Evolutionary conservation across 2,329 filamentous ascomycete genomes (phyloP).

Genomic region (Colletotrichum orbiculare): DNA sequence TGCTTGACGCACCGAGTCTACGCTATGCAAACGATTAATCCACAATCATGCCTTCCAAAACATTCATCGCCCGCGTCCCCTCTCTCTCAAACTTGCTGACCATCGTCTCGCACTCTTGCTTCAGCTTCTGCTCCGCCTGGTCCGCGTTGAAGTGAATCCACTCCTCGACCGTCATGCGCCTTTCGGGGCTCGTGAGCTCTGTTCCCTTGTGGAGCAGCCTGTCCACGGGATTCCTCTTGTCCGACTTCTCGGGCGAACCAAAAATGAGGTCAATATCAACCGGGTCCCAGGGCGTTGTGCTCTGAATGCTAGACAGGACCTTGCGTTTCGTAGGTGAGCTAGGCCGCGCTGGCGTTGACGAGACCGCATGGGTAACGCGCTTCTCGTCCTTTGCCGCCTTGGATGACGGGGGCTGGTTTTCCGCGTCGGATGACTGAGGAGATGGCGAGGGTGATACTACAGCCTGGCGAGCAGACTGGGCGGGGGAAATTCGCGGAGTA

Average conservation of each 20-base stretch:
- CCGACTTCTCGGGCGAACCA: conserved; percentile 55
- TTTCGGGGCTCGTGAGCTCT: conserved; percentile 79
- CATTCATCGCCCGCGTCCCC: conserved; percentile 80
- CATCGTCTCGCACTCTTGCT: conserved; percentile 83
- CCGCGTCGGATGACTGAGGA: conserved; percentile 81
- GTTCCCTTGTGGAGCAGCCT: conserved; percentile 65
- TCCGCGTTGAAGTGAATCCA: conserved; percentile 89
- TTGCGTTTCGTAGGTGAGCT: conserved; percentile 73
- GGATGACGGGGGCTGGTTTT: conserved; percentile 81
- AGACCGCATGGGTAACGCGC: conserved; percentile 58
- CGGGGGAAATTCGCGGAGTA: conserved; percentile 51
- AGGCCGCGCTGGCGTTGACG: conserved; percentile 50
- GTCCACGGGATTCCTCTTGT: conserved; percentile 64
- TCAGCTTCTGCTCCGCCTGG: conserved; percentile 82
- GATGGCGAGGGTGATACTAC: conserved; percentile 73
- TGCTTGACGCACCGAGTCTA: conserved; percentile 18
- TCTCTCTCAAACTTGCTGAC: conserved; percentile 87
- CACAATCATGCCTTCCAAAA: conserved; percentile 77
- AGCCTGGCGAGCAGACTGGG: conserved; percentile 62
- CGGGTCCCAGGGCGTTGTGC: conserved; percentile 74
- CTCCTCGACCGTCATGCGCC: conserved; percentile 91
- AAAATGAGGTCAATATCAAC: conserved; percentile 82
- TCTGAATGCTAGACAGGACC: conserved; percentile 65
- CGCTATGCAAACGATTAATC: conserved; percentile 48
- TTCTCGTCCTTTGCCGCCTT: conserved; percentile 62